Evolutionary conservation across 1,139 yeast genomes (phyloP).

Genomic region (Hansenula lynferdii): DNA sequence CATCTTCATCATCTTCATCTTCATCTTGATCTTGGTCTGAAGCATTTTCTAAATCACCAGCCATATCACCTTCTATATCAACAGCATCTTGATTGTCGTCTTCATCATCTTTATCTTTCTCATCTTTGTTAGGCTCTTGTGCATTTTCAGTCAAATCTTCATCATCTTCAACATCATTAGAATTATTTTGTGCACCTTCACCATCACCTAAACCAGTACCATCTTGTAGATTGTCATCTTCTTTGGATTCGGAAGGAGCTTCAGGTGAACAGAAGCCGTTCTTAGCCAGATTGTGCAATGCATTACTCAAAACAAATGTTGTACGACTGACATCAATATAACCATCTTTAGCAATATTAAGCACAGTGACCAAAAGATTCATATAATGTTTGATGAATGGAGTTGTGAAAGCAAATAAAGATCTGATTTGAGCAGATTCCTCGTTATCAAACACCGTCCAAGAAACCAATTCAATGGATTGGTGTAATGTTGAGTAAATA

Average conservation of each 20-base stretch:
- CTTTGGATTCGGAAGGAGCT: constrained; percentile 64
- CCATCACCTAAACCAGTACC: constrained; percentile 99
- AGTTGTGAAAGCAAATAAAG: constrained; percentile 45
- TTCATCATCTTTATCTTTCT: constrained; percentile 48
- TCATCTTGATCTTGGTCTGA: constrained; percentile 63
- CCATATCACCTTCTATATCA: constrained; percentile 96
- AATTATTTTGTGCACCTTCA: constrained; percentile 75
- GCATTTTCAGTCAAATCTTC: constrained; percentile 90
- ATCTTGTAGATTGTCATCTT: constrained; percentile 58
- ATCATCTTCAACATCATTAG: constrained; percentile 88
- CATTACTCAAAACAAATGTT: constrained; percentile 50
- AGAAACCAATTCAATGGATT: constrained; percentile 26
- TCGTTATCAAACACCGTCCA: constrained; percentile 32
- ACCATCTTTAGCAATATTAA: constrained; percentile 38
- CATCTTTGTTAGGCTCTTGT: constrained; percentile 75
- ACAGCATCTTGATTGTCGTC: constrained; percentile 78
- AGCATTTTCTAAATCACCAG: constrained; percentile 80
- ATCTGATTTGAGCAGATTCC: constrained; percentile 29
- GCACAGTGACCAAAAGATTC: constrained; percentile 36
- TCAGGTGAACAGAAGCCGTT: constrained; percentile 95
- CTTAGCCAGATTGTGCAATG: constrained; percentile 60
- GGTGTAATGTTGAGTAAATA: constrained; percentile 27
- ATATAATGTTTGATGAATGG: constrained; percentile 56
- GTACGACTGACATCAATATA: constrained; percentile 56
- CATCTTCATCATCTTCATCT: constrained; percentile 50